Percentiles rank a stretch among this genome's conserved stretches.
Conservation (phyloP, 1,284 basidiomycete species). For the Boletus calvinii region DNA sequence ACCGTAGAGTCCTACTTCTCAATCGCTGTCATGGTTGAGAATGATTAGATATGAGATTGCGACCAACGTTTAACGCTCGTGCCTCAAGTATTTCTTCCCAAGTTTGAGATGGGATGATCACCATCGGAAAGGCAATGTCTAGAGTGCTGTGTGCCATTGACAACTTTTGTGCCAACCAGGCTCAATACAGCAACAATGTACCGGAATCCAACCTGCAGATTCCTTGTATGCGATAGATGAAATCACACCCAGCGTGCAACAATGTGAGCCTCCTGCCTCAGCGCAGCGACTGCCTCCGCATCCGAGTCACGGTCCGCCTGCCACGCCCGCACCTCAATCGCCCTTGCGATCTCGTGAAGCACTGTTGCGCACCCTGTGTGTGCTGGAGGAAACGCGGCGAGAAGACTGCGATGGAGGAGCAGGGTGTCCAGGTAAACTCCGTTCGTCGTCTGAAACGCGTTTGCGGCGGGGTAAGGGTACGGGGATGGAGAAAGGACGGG, state of each 20-base stretch:
- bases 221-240: neutral
- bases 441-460: slow-evolving; percentile 59
- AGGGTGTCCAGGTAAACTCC: slow-evolving; percentile 73
- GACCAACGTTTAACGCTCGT: too few species aligned
- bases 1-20: slow-evolving; percentile 5
- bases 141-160: neutral
- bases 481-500: slow-evolving; percentile 41
- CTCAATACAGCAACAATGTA: neutral
- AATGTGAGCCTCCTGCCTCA: slow-evolving; percentile 58
- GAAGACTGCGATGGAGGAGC: slow-evolving; percentile 69
- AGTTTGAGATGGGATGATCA: too few species aligned
- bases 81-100: too few species aligned
- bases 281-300: slow-evolving; percentile 59
- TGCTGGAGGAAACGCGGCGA: slow-evolving; percentile 54
- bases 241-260: slow-evolving; percentile 28
- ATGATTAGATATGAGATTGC: too few species aligned
- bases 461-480: slow-evolving; percentile 57
- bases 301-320: slow-evolving; percentile 65
- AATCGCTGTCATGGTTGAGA: neutral
- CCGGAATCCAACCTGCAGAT: slow-evolving; percentile 13
- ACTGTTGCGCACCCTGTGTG: slow-evolving; percentile 61
- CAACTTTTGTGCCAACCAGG: neutral
- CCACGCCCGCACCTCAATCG: slow-evolving; percentile 60
- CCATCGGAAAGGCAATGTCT: neutral
- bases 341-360: slow-evolving; percentile 60